phyloP scores from a whole-genome alignment of 75 land plant species.

The Cryptomeria japonica region DNA sequence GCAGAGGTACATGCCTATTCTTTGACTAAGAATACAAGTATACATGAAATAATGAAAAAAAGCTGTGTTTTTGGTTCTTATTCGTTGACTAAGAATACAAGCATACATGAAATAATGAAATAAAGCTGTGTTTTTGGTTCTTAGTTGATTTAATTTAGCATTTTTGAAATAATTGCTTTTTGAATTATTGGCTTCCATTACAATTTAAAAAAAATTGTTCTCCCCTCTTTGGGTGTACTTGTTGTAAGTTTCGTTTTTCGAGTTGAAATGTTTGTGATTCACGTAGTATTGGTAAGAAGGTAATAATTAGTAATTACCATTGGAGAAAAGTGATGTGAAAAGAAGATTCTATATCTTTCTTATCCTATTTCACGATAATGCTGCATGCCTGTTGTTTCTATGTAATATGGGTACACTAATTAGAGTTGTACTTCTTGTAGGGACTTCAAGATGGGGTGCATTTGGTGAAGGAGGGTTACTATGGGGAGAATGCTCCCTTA shows the following conservation, averaged over 20 bases:
- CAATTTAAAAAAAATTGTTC: neutral
- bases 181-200: neutral
- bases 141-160: no score
- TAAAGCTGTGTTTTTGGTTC: no score
- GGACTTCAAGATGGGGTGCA: conserved; percentile 79
- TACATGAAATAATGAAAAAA: no score
- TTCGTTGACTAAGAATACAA: no score
- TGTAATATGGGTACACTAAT: neutral
- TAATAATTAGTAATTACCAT: neutral
- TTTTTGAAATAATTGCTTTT: neutral
- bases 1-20: no score
- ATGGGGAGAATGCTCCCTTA: conserved; percentile 81
- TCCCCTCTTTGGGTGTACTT: neutral
- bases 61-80: no score
- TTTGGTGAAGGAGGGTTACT: conserved; percentile 89
- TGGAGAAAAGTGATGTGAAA: neutral
- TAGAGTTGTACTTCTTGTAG: conserved; percentile 23
- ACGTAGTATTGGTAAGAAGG: neutral
- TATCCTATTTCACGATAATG: neutral
- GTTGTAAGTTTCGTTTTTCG: neutral
- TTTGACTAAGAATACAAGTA: no score
- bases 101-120: no score
- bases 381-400: neutral
- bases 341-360: neutral
- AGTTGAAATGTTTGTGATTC: neutral